phyloP scores from a whole-genome alignment of 179 eudicot species.

The Beta corolliflora region DNA sequence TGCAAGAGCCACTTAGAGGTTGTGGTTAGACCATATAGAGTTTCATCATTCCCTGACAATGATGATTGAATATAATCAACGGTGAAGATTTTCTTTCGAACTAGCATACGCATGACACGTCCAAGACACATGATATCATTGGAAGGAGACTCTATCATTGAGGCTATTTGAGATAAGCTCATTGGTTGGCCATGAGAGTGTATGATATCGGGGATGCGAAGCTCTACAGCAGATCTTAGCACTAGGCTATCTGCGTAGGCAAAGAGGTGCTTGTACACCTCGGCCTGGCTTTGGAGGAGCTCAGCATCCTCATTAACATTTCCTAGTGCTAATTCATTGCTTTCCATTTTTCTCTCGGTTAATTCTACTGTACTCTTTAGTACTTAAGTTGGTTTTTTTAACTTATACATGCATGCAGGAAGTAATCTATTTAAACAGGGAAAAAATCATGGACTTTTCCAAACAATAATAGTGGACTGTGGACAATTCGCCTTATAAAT shows the following conservation, averaged over 20 bases:
- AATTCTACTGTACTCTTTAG: too few relatives aligned
- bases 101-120: background rate
- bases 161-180: constrained; percentile 12
- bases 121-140: too few relatives aligned
- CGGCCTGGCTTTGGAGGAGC: background rate
- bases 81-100: background rate
- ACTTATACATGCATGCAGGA: too few relatives aligned
- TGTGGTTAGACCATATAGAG: constrained; percentile 4
- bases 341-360: too few relatives aligned
- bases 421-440: too few relatives aligned
- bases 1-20: constrained; percentile 4
- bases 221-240: constrained; percentile 20
- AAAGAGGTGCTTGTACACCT: background rate
- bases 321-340: background rate
- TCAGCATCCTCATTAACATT: background rate
- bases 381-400: too few relatives aligned
- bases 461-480: too few relatives aligned
- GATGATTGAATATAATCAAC: too few relatives aligned
- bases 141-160: background rate
- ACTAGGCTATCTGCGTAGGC: background rate
- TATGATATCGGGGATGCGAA: constrained; percentile 22
- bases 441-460: too few relatives aligned
- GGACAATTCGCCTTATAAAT: too few relatives aligned
- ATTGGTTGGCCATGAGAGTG: constrained; percentile 16
- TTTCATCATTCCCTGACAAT: too few relatives aligned